Percentiles rank a stretch among this genome's conserved stretches.
Conservation (phyloP, 148 eudicot species). For the Vaccinium vitisidaea region DNA sequence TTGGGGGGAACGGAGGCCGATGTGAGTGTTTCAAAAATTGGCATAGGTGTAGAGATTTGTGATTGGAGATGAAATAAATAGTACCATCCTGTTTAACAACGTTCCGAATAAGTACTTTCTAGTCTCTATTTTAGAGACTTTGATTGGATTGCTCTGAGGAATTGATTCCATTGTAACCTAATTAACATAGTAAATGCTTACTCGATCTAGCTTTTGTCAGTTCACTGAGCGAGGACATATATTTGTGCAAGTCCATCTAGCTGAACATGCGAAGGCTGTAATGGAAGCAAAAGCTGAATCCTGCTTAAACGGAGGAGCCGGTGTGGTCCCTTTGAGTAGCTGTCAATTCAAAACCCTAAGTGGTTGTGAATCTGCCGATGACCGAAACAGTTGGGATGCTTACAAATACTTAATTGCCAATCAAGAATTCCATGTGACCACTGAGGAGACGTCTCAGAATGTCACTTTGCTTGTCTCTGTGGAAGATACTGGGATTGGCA, state of each 20-base stretch:
- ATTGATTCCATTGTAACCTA: neutral
- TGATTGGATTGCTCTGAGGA: neutral
- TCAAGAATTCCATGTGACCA: constrained; percentile 25
- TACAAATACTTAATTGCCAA: constrained; percentile 37
- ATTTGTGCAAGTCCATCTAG: constrained; percentile 57
- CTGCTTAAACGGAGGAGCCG: constrained; percentile 31
- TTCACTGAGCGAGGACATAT: constrained; percentile 73
- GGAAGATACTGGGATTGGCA: constrained; percentile 75
- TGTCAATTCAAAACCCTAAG: constrained; percentile 44
- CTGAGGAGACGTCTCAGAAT: constrained; percentile 28
- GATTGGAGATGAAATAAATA: neutral
- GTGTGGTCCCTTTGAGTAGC: constrained; percentile 20
- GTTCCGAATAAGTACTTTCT: neutral
- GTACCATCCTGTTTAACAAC: neutral
- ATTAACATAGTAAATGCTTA: neutral
- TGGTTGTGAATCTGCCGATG: constrained; percentile 58
- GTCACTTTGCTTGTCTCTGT: constrained; percentile 51
- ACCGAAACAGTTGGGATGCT: constrained; percentile 45
- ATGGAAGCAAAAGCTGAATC: constrained; percentile 33
- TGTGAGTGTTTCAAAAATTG: neutral
- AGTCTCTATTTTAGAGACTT: neutral
- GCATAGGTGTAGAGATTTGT: neutral
- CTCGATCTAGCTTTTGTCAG: constrained; percentile 29
- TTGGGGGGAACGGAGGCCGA: neutral
- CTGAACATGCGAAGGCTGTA: constrained; percentile 38